A percentile compares a stretch with the other conserved stretches of the same genome.
Evolutionary conservation across 192 early-diverging fungal genomes (phyloP).

Genomic region (Dissophora globulifera): DNA sequence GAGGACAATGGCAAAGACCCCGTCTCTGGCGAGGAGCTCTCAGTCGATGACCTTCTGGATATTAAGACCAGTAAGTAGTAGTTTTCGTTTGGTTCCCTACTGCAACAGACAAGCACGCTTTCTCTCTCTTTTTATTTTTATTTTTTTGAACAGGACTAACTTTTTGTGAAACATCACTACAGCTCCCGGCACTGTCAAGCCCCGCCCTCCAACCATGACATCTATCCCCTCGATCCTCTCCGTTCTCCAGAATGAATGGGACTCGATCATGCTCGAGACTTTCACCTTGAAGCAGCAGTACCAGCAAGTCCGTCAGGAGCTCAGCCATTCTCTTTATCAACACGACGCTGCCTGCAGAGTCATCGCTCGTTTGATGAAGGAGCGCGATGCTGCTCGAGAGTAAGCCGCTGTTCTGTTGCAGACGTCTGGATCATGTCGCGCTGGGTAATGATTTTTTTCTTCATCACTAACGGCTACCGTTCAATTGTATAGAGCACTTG

Average conservation of each 20-base stretch:
- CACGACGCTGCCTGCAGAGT: slow-evolving; percentile 96
- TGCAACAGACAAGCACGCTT: background rate
- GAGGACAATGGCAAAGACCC: slow-evolving; percentile 87
- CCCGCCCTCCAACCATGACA: slow-evolving; percentile 89
- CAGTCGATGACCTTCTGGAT: slow-evolving; percentile 76
- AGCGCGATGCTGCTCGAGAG: slow-evolving; percentile 90
- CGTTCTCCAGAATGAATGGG: slow-evolving; percentile 96
- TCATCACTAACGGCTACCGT: too few species aligned
- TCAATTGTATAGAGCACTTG: slow-evolving; percentile 62
- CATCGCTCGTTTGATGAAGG: slow-evolving; percentile 89
- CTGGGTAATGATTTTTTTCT: too few species aligned
- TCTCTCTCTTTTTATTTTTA: background rate
- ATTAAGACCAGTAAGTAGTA: slow-evolving; percentile 67
- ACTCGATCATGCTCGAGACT: slow-evolving; percentile 94
- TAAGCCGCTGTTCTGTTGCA: slow-evolving; percentile 28
- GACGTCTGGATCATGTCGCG: background rate
- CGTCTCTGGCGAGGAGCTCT: slow-evolving; percentile 76
- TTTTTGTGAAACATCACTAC: slow-evolving; percentile 5
- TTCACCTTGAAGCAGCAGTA: slow-evolving; percentile 93
- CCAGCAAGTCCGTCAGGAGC: slow-evolving; percentile 89
- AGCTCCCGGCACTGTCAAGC: slow-evolving; percentile 77
- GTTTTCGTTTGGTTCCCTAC: background rate
- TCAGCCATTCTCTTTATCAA: slow-evolving; percentile 94
- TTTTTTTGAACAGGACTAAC: background rate
- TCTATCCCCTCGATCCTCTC: slow-evolving; percentile 91